Evolutionary conservation across 352 stramenopile genomes (phyloP).

Genomic region (Pythium aristosporum): DNA sequence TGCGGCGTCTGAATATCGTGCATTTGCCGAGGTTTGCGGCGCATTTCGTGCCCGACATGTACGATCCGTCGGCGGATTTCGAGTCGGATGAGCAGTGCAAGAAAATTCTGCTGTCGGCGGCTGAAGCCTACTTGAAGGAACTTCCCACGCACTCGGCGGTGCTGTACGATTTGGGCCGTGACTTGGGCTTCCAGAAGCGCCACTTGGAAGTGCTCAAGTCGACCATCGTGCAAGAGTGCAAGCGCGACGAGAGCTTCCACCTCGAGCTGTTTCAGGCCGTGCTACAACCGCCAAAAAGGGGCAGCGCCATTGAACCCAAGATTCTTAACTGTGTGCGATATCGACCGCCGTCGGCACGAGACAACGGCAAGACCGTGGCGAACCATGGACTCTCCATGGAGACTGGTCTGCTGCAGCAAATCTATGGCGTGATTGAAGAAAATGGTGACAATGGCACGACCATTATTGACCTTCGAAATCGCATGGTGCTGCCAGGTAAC

Average conservation of each 20-base stretch:
- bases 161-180: slow-evolving; percentile 64
- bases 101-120: slow-evolving; percentile 52
- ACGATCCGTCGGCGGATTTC: slow-evolving; percentile 68
- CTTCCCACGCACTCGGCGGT: slow-evolving; percentile 63
- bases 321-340: slow-evolving; percentile 84
- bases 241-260: slow-evolving; percentile 52
- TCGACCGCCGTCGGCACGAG: slow-evolving; percentile 29
- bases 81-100: slow-evolving; percentile 83
- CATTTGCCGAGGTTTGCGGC: slow-evolving; percentile 70
- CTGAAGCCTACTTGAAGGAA: slow-evolving; percentile 58
- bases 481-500: slow-evolving; percentile 66
- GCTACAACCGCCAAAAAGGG: slow-evolving; percentile 53
- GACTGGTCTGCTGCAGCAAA: slow-evolving; percentile 62
- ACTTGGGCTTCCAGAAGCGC: slow-evolving; percentile 67
- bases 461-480: slow-evolving; percentile 73
- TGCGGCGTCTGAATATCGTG: slow-evolving; percentile 77
- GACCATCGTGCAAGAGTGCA: slow-evolving; percentile 70
- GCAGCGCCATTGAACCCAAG: slow-evolving; percentile 51
- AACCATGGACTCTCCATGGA: slow-evolving; percentile 58
- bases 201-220: slow-evolving; percentile 63
- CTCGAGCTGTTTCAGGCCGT: slow-evolving; percentile 79
- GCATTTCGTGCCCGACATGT: slow-evolving; percentile 64
- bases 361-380: not conserved
- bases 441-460: slow-evolving; percentile 60
- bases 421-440: slow-evolving; percentile 73